Evolutionary conservation across 495 filamentous ascomycete species (phyloP).

Genomic region (Neurospora cerealis): DNA sequence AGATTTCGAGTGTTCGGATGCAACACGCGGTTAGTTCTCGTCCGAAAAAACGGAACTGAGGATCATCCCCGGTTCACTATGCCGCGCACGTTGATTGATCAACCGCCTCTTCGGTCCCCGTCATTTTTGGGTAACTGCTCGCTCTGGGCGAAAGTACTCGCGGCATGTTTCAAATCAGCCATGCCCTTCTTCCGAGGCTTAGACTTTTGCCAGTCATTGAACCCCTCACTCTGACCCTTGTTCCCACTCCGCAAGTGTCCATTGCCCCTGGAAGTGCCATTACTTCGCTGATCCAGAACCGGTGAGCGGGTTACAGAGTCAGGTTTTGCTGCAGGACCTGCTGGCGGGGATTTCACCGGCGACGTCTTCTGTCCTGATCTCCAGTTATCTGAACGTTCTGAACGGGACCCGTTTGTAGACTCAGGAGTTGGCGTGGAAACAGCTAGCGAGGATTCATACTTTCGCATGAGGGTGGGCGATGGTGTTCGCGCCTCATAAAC

Average conservation of each 20-base stretch:
- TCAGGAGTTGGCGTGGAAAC: background rate
- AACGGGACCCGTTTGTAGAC: conserved; percentile 5
- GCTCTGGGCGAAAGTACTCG: conserved; percentile 26
- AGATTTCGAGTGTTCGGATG: background rate
- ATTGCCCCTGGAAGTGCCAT: conserved; percentile 28
- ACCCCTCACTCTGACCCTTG: conserved; percentile 39
- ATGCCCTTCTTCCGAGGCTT: conserved; percentile 38
- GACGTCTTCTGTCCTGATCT: conserved; percentile 8
- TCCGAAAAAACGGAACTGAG: background rate
- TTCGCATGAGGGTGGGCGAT: conserved; percentile 34
- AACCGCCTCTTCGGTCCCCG: conserved; percentile 45
- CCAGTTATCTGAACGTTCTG: conserved; percentile 5
- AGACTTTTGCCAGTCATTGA: conserved; percentile 38
- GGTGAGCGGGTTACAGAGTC: conserved; percentile 15
- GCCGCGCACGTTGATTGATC: conserved; percentile 6
- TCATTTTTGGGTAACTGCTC: conserved; percentile 42
- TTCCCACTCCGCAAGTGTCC: conserved; percentile 33
- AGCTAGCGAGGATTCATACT: conserved; percentile 21
- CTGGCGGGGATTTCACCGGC: conserved; percentile 6
- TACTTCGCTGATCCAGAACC: conserved; percentile 23
- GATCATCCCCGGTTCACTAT: background rate
- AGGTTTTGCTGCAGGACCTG: conserved; percentile 11
- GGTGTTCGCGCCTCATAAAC: conserved; percentile 46
- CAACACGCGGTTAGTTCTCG: background rate
- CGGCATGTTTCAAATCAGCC: conserved; percentile 23